These are phyloP conservation scores for Neofusicoccum parvum DNA, from an alignment of 2,329 filamentous ascomycete species.

Conservation along the genomic window DNA sequence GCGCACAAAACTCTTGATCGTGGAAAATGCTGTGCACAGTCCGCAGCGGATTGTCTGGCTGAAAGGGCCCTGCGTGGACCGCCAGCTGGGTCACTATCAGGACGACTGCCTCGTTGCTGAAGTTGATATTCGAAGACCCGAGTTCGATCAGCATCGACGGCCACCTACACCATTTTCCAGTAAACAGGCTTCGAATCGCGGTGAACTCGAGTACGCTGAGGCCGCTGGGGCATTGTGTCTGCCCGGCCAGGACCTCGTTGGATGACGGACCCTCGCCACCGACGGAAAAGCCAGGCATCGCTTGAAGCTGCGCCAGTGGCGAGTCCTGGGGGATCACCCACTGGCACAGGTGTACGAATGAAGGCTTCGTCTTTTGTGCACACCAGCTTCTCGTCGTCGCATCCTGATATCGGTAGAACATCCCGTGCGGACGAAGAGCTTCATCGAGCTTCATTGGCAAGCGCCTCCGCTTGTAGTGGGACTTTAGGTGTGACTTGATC, in stretches of 20 bases:
- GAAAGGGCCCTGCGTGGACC: conserved; percentile 58
- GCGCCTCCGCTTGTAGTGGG: conserved; percentile 50
- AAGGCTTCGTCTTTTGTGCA: conserved; percentile 32
- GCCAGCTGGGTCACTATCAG: conserved; percentile 55
- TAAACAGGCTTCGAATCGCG: conserved; percentile 52
- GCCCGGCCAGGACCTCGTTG: conserved; percentile 56
- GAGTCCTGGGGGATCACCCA: conserved; percentile 42
- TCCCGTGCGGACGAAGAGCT: conserved; percentile 51
- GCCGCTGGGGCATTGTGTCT: conserved; percentile 50
- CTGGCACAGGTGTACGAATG: conserved; percentile 50
- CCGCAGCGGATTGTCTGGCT: conserved; percentile 38
- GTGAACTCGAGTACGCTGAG: conserved; percentile 56
- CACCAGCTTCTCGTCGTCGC: conserved; percentile 40
- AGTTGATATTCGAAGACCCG: conserved; percentile 59
- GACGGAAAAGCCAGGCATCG: conserved; percentile 31
- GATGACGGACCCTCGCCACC: conserved; percentile 50
- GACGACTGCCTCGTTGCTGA: conserved; percentile 56
- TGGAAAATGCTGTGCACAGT: conserved; percentile 53
- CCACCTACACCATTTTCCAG: conserved; percentile 53
- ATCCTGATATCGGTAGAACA: conserved; percentile 55
- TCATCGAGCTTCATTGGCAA: conserved; percentile 45
- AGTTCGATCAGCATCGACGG: conserved; percentile 53
- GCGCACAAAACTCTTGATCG: conserved; percentile 53
- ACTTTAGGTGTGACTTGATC: conserved; percentile 49
- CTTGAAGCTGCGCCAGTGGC: conserved; percentile 38